phyloP scores from a whole-genome alignment of 2,329 filamentous ascomycete genomes.

The Epichloe brachyelytri region DNA sequence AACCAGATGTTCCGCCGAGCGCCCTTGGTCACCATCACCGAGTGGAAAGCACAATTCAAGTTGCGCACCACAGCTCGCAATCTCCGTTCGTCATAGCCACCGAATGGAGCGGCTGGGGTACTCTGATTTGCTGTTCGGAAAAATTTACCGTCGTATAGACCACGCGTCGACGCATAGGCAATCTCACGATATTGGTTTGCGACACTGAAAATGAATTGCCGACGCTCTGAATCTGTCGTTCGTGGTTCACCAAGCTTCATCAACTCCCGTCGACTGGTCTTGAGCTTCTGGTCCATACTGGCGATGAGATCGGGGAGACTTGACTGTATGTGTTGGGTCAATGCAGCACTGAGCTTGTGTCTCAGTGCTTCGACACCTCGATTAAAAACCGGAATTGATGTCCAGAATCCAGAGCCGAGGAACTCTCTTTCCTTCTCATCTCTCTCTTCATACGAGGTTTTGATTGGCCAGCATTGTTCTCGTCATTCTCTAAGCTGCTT shows the following conservation, averaged over 20 bases:
- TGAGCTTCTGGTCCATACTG: conserved; percentile 7
- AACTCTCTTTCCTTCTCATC: conserved; percentile 17
- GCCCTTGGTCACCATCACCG: background rate
- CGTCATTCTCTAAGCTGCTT: conserved; percentile 22
- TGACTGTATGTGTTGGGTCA: conserved; percentile 2
- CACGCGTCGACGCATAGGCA: background rate
- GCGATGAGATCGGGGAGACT: conserved; percentile 5
- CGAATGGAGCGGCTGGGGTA: no score
- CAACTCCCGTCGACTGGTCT: background rate
- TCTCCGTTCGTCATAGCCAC: background rate
- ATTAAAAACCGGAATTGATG: conserved; percentile 6
- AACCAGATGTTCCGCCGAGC: background rate
- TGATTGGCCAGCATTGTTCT: conserved; percentile 2
- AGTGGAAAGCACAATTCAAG: background rate
- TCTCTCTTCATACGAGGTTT: conserved; percentile 5
- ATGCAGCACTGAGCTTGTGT: conserved; percentile 6
- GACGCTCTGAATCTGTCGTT: background rate
- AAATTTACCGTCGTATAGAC: background rate
- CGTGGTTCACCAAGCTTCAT: background rate
- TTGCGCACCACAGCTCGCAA: background rate
- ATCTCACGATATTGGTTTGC: background rate
- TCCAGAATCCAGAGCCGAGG: conserved; percentile 14
- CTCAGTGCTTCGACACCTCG: conserved; percentile 5
- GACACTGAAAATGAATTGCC: background rate
- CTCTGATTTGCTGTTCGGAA: background rate